phyloP scores from a whole-genome alignment of 208 protist species.

The Trypanosoma avium region DNA sequence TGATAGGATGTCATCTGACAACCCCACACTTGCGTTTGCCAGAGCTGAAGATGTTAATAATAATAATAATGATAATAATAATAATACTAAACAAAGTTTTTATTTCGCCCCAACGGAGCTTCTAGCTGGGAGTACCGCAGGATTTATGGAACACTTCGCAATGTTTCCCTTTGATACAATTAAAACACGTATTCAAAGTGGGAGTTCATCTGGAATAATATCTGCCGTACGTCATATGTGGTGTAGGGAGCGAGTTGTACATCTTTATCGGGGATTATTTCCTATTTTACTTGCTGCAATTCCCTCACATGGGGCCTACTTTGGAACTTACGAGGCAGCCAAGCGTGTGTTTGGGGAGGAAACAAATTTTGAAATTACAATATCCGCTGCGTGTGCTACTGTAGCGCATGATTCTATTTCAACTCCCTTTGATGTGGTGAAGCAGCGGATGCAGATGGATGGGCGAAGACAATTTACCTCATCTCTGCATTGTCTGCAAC shows the following conservation, averaged over 20 bases:
- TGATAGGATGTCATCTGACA: conserved; percentile 14
- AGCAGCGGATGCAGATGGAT: conserved; percentile 94
- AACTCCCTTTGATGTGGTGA: conserved; percentile 94
- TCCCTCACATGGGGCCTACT: conserved; percentile 92
- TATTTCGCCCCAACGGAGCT: conserved; percentile 55
- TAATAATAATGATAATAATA: not conserved
- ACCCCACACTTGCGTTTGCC: not conserved
- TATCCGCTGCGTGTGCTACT: conserved; percentile 65
- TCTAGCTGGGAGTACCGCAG: conserved; percentile 77
- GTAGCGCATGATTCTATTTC: conserved; percentile 89
- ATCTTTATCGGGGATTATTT: conserved; percentile 83
- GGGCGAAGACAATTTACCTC: conserved; percentile 40
- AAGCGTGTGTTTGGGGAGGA: conserved; percentile 71
- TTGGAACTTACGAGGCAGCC: conserved; percentile 88
- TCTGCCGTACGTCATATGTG: conserved; percentile 36
- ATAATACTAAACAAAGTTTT: conserved; percentile 10
- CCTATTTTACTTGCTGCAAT: conserved; percentile 84
- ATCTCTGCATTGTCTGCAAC: conserved; percentile 48
- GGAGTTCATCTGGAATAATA: conserved; percentile 29
- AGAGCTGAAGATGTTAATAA: not conserved
- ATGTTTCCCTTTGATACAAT: conserved; percentile 96
- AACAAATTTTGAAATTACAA: conserved; percentile 40
- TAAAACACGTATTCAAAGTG: conserved; percentile 89
- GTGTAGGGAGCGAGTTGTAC: conserved; percentile 51
- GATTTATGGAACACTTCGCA: conserved; percentile 89